Conservation (phyloP, 1,139 yeast species). For the Blastobotrys serpentis region DNA sequence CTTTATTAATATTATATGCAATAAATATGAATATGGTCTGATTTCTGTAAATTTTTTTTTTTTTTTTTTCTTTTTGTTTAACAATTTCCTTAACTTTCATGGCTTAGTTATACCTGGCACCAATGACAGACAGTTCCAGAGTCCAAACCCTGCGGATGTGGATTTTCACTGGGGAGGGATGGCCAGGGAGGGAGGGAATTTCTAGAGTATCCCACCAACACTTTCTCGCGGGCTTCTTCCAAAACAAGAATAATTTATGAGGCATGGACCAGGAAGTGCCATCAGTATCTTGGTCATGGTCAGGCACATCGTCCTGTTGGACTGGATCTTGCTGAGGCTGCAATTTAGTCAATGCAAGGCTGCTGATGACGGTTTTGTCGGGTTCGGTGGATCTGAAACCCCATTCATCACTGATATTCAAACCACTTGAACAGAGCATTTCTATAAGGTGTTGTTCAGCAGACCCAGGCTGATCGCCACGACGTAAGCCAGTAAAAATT, state of each 20-base stretch:
- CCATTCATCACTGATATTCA: slow-evolving; percentile 69
- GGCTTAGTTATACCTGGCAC: slow-evolving; percentile 8
- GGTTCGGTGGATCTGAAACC: slow-evolving; percentile 86
- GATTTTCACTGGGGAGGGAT: slow-evolving; percentile 47
- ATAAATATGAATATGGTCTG: background rate
- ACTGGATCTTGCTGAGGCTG: slow-evolving; percentile 22
- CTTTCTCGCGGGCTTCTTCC: slow-evolving; percentile 98
- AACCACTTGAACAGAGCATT: slow-evolving; percentile 93
- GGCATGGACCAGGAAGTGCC: slow-evolving; percentile 44
- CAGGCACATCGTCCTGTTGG: slow-evolving; percentile 17
- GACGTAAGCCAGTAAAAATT: slow-evolving; percentile 67
- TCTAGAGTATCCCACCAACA: slow-evolving; percentile 93
- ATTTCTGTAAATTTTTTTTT: background rate
- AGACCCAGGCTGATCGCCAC: slow-evolving; percentile 63
- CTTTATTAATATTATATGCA: slow-evolving; percentile 4
- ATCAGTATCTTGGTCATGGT: slow-evolving; percentile 24
- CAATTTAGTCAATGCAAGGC: slow-evolving; percentile 77
- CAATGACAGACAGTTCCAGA: slow-evolving; percentile 49
- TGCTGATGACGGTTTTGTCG: slow-evolving; percentile 77
- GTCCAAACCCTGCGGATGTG: slow-evolving; percentile 87
- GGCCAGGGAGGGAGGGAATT: slow-evolving; percentile 52
- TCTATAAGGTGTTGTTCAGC: slow-evolving; percentile 95
- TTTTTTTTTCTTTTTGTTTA: background rate
- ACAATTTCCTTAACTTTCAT: no score
- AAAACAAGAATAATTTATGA: slow-evolving; percentile 81